These are phyloP conservation scores for Blastomyces emzantsi DNA, from an alignment of 2,329 filamentous ascomycete species.

Conservation along the genomic window DNA sequence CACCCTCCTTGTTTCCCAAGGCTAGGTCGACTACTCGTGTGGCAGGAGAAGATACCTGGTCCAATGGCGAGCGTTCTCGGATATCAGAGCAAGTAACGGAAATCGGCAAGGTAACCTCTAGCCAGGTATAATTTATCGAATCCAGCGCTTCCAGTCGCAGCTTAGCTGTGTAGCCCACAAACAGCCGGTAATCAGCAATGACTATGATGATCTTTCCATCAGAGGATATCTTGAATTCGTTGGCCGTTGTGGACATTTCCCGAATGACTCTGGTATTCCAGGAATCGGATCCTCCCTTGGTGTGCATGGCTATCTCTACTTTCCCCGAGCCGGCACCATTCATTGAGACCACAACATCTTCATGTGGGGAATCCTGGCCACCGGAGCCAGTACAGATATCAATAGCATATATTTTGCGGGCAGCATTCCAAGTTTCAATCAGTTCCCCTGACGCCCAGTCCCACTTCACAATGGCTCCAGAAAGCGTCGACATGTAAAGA, in stretches of 20 bases:
- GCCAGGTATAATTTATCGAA: constrained; percentile 43
- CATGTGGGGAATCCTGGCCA: constrained; percentile 17
- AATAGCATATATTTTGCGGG: constrained; percentile 28
- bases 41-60: constrained; percentile 6
- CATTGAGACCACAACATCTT: constrained; percentile 34
- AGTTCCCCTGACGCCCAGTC: constrained; percentile 47
- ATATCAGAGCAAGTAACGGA: constrained; percentile 60
- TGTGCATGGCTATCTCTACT: constrained; percentile 22
- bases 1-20: constrained; percentile 66
- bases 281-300: constrained; percentile 1
- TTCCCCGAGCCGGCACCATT: constrained; percentile 32
- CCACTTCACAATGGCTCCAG: constrained; percentile 47
- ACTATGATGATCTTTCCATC: constrained; percentile 31
- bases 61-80: constrained; percentile 30
- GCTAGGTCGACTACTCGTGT: constrained; percentile 58
- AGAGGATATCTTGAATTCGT: constrained; percentile 23
- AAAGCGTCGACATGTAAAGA: constrained; percentile 46
- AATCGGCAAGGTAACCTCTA: constrained; percentile 48
- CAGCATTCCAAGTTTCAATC: constrained; percentile 37
- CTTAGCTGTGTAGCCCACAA: constrained; percentile 49
- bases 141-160: constrained; percentile 27
- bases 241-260: constrained; percentile 24
- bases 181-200: constrained; percentile 39
- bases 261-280: constrained; percentile 24
- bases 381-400: constrained; percentile 20